A percentile compares a stretch with the other conserved stretches of the same genome.
Evolutionary conservation across 371 early-diverging fungal genomes (phyloP).

Genomic region (Capillidium heterosporum): DNA sequence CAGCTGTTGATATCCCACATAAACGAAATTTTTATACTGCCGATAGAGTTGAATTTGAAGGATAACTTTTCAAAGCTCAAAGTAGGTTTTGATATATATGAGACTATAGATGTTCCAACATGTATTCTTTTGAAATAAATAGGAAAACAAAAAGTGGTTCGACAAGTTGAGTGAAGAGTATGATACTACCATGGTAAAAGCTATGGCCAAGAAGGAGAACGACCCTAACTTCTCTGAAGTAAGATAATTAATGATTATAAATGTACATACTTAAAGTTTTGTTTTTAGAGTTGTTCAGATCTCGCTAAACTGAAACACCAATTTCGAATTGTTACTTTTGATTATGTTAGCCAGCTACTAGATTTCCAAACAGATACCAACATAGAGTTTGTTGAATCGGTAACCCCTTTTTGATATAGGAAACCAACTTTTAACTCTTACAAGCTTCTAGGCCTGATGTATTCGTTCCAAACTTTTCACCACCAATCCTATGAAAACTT

Average conservation of each 20-base stretch:
- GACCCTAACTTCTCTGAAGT: conserved; percentile 37
- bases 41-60: neutral
- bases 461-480: neutral
- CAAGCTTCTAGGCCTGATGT: conserved; percentile 1
- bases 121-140: neutral
- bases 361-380: conserved; percentile 44
- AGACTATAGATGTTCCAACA: too few relatives aligned
- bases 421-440: neutral
- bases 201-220: conserved; percentile 37
- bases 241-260: neutral
- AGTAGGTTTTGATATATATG: too few relatives aligned
- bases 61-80: conserved; percentile 19
- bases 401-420: conserved; percentile 11
- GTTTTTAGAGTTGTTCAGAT: conserved; percentile 13
- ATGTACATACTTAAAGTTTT: neutral
- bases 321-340: conserved; percentile 39
- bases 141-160: conserved; percentile 41
- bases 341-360: conserved; percentile 42
- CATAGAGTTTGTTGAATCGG: conserved; percentile 56
- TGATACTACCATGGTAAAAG: conserved; percentile 31
- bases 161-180: conserved; percentile 45
- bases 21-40: neutral
- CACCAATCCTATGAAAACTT: conserved; percentile 6
- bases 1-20: conserved; percentile 27
- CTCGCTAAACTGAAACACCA: conserved; percentile 31